phyloP scores from a whole-genome alignment of 441 rosid species.

The Cnidoscolus chayamansa region DNA sequence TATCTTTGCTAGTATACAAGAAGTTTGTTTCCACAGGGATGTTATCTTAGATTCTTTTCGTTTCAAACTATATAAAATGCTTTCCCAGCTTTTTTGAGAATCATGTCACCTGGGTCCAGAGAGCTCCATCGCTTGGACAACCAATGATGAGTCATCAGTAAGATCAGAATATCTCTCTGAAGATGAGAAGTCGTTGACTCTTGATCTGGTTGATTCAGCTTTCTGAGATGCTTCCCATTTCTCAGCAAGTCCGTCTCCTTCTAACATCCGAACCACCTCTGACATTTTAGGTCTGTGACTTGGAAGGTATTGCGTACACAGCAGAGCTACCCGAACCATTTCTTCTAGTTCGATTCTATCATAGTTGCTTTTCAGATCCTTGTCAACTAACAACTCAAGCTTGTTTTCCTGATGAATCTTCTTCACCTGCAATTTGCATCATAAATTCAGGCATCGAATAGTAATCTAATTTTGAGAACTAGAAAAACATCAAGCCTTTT shows the following conservation, averaged over 20 bases:
- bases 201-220: conserved; percentile 51
- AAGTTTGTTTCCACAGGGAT: conserved; percentile 17
- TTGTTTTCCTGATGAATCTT: conserved; percentile 83
- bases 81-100: conserved; percentile 5
- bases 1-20: conserved; percentile 31
- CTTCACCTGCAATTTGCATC: conserved; percentile 49
- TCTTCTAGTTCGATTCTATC: conserved; percentile 82
- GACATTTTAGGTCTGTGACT: conserved; percentile 89
- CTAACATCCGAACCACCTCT: conserved; percentile 90
- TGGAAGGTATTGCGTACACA: conserved; percentile 78
- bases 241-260: conserved; percentile 93
- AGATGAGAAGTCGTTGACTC: conserved; percentile 64
- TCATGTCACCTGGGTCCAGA: conserved; percentile 82
- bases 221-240: conserved; percentile 96
- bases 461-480: no score
- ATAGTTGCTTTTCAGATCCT: conserved; percentile 66
- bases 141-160: conserved; percentile 73
- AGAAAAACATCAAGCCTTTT: no score
- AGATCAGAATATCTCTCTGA: conserved; percentile 88
- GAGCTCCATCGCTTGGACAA: conserved; percentile 94
- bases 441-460: not conserved
- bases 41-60: conserved; percentile 4
- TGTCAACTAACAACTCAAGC: conserved; percentile 72
- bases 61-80: conserved; percentile 1
- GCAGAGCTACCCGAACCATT: conserved; percentile 77